Percentiles rank a stretch among this genome's conserved stretches.
phyloP scores from a whole-genome alignment of 352 stramenopile genomes.

The Globisporangium sylvaticum region DNA sequence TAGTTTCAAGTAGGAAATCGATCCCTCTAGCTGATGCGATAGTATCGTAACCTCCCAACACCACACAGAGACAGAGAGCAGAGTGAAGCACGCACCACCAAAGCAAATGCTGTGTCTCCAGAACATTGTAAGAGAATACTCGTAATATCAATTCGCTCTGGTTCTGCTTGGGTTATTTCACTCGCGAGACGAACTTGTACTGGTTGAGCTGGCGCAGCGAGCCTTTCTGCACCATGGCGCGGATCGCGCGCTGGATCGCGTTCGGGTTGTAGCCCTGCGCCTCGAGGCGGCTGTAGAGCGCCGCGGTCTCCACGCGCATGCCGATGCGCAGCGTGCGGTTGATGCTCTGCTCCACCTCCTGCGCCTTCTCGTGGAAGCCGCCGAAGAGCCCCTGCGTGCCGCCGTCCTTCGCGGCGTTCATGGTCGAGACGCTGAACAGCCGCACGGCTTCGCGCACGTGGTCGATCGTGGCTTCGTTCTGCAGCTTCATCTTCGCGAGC shows the following conservation, averaged over 20 bases:
- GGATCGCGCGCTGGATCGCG: slow-evolving; percentile 82
- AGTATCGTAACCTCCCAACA: no score
- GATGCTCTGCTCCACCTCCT: slow-evolving; percentile 82
- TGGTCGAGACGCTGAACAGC: slow-evolving; percentile 98
- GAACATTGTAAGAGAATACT: no score
- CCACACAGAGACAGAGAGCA: no score
- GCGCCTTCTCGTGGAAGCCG: slow-evolving; percentile 76
- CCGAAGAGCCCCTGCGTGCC: slow-evolving; percentile 79
- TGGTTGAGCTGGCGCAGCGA: slow-evolving; percentile 75
- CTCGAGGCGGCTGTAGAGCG: slow-evolving; percentile 78
- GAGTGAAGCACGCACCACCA: no score
- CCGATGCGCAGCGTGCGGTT: slow-evolving; percentile 80
- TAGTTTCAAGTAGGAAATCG: no score
- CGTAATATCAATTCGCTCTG: no score
- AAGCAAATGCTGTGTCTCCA: no score
- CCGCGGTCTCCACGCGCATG: slow-evolving; percentile 71
- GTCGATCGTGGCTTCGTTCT: slow-evolving; percentile 71
- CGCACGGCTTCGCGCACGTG: slow-evolving; percentile 97
- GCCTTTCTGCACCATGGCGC: slow-evolving; percentile 85
- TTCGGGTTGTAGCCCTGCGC: slow-evolving; percentile 82
- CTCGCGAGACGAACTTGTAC: slow-evolving; percentile 82
- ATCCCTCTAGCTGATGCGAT: no score
- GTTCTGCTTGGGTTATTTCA: slow-evolving; percentile 41
- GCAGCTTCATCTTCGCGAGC: slow-evolving; percentile 97
- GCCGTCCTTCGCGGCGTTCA: slow-evolving; percentile 94